A percentile compares a stretch with the other conserved stretches of the same genome.
Evolutionary conservation across 2,329 filamentous ascomycete species (phyloP).

Genomic region (Coniochaeta hoffmannii): DNA sequence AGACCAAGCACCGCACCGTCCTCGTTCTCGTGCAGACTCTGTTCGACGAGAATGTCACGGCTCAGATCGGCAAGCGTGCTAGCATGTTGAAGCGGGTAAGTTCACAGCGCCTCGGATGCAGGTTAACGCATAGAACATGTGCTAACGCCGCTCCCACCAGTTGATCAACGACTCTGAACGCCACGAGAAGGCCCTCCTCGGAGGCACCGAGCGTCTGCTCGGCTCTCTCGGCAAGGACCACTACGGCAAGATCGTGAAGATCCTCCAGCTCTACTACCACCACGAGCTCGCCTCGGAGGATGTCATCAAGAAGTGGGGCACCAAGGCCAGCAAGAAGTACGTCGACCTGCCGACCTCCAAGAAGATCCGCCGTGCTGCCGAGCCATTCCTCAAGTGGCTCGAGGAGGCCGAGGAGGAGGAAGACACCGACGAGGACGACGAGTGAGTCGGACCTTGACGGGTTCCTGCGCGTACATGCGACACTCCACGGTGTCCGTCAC

Average conservation of each 20-base stretch:
- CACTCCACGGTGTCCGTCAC: neutral
- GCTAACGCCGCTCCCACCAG: constrained; percentile 30
- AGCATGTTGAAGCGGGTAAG: constrained; percentile 80
- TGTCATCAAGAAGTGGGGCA: constrained; percentile 81
- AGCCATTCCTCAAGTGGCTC: constrained; percentile 92
- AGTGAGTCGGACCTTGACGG: constrained; percentile 12
- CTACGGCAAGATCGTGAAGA: constrained; percentile 68
- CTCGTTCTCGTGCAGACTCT: constrained; percentile 88
- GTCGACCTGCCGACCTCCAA: constrained; percentile 82
- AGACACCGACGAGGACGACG: constrained; percentile 44
- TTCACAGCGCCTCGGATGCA: constrained; percentile 8
- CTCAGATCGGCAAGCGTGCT: constrained; percentile 79
- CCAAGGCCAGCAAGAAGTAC: constrained; percentile 97
- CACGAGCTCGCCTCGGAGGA: constrained; percentile 85
- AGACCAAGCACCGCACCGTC: constrained; percentile 87
- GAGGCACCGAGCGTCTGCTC: constrained; percentile 89
- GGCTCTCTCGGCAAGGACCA: constrained; percentile 64
- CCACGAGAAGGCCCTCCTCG: constrained; percentile 91
- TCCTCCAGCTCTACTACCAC: constrained; percentile 86
- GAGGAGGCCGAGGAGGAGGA: constrained; percentile 75
- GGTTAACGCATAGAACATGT: constrained; percentile 16
- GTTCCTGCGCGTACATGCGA: neutral
- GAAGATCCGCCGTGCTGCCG: constrained; percentile 91
- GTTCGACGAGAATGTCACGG: constrained; percentile 82
- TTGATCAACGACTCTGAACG: constrained; percentile 75